A percentile compares a stretch with the other conserved stretches of the same genome.
phyloP scores from a whole-genome alignment of 2,329 filamentous ascomycete genomes.

The Ascomycota sp. region DNA sequence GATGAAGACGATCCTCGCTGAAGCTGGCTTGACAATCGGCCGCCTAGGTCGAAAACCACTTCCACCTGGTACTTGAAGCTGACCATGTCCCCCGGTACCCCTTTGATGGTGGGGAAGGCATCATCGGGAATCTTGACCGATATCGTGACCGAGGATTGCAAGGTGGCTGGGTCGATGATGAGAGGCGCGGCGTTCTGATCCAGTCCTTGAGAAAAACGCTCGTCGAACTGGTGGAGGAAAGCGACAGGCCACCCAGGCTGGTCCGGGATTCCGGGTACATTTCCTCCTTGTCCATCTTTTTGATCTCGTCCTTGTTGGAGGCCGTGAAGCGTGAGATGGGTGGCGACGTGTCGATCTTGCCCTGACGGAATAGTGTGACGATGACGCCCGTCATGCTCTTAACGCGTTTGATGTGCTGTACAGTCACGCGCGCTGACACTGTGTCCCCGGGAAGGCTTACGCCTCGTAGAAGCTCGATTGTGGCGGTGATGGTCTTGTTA shows the following conservation, averaged over 20 bases:
- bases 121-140: conserved; percentile 77
- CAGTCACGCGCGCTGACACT: conserved; percentile 57
- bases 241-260: conserved; percentile 65
- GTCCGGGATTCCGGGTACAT: conserved; percentile 76
- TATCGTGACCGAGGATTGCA: conserved; percentile 63
- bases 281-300: conserved; percentile 56
- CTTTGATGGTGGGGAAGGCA: conserved; percentile 75
- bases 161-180: conserved; percentile 62
- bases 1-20: conserved; percentile 39
- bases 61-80: conserved; percentile 89
- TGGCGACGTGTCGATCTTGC: conserved; percentile 64
- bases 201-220: conserved; percentile 86
- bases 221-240: conserved; percentile 69
- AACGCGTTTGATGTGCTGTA: conserved; percentile 75
- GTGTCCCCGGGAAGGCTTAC: conserved; percentile 75
- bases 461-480: conserved; percentile 60
- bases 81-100: conserved; percentile 82
- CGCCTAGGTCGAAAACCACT: conserved; percentile 79
- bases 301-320: conserved; percentile 41
- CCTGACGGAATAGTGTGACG: conserved; percentile 77
- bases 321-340: conserved; percentile 27
- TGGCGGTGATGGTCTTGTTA: conserved; percentile 68
- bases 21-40: conserved; percentile 55
- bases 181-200: conserved; percentile 76
- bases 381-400: conserved; percentile 87